Base-by-base conservation (phyloP, 1,284 basidiomycete genomes). In the Marasmius fiardii region DNA sequence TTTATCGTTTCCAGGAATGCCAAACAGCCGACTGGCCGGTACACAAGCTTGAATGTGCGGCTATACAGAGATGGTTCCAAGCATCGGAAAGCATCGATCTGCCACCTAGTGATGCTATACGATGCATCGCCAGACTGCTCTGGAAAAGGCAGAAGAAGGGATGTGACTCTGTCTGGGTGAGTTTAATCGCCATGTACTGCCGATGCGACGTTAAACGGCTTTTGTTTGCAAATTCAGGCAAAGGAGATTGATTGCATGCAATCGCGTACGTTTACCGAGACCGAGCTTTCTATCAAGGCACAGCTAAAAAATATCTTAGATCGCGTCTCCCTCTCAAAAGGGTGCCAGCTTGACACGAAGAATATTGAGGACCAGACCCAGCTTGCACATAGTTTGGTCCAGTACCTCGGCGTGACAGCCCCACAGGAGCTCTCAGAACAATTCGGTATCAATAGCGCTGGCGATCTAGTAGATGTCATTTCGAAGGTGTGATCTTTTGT, bases 11-110 rank as follows among this genome's bases (percentile, higher is more conserved):
- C 4, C 58, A 94, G 92, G 68, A 66, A 34, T 96, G 94, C 64
- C 92, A 95, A 72, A 82, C 73, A 34, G 68, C 70, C 41, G 93
- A 95, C 65, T 96, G 93, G 93, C 39, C 66, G 0, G 49, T 79
- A 1, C 93, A 96, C 68, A 90, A 88, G 68, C 67, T 69, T 5
- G 93, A 96, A 76, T 96, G 93, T 64, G 60, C 61, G 4, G 87
- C 91, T 0, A 71, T 94, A 12, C 77, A 76, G 56, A 70, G 72
- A 44, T 89, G 87, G 83, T 74, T 72, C 0, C 64, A 74, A 23
- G 62, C 70, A 31, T 79, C 80, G 10, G 47, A 49, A 33, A 12
- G 8, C 16, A 20, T 33, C 20, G 47, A 31, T 18, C 10, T 16
- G 16, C 65, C 88, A 31, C 91, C 90, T 3, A 83, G 78, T 35